Evolutionary conservation across 495 filamentous ascomycete genomes (phyloP).

Genomic region (Hypoxylon cercidicola): DNA sequence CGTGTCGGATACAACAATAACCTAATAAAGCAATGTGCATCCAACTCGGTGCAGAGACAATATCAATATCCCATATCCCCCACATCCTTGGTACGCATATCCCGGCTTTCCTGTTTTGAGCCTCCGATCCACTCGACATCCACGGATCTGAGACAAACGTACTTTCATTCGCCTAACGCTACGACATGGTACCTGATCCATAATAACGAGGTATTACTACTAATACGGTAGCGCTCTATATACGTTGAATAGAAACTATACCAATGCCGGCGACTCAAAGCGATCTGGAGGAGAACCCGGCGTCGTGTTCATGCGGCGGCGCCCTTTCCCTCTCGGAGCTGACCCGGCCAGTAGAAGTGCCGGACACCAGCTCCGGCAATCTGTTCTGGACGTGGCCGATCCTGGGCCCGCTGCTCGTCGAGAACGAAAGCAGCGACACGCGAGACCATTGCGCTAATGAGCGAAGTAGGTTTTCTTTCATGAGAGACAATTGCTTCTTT

Average conservation of each 20-base stretch:
- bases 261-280: slow-evolving; percentile 26
- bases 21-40: no score
- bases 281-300: slow-evolving; percentile 33
- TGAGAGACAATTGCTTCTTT: background rate
- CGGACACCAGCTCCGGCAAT: slow-evolving; percentile 43
- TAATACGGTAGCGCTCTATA: no score
- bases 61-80: no score
- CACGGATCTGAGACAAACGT: no score
- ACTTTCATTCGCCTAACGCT: no score
- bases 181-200: no score
- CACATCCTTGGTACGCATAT: slow-evolving; percentile 2
- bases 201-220: no score
- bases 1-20: no score
- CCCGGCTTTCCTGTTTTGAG: slow-evolving; percentile 19
- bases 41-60: no score
- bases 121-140: slow-evolving; percentile 15
- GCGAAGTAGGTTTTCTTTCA: slow-evolving; percentile 64
- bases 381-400: slow-evolving; percentile 75
- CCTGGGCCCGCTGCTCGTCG: slow-evolving; percentile 84
- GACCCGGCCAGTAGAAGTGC: slow-evolving; percentile 35
- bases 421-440: slow-evolving; percentile 88
- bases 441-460: slow-evolving; percentile 85
- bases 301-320: slow-evolving; percentile 29
- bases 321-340: slow-evolving; percentile 24
- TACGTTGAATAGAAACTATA: background rate